Evolutionary conservation across 345 rosid genomes (phyloP).

Genomic region (Orychophragmus violaceus): DNA sequence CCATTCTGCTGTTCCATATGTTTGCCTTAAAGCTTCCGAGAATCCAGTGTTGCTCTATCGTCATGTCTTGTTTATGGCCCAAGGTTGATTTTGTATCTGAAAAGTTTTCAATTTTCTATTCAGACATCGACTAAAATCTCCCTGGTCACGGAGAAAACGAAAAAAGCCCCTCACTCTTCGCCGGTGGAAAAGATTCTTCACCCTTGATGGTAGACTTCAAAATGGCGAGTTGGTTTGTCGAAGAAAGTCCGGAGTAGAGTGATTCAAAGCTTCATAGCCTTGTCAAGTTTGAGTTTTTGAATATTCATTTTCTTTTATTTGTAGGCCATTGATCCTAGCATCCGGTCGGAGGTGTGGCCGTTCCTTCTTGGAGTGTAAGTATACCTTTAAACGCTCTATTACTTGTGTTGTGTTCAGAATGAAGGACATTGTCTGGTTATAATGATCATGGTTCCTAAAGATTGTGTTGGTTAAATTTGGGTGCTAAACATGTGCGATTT

Average conservation of each 20-base stretch:
- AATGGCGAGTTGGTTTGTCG: conserved; percentile 68
- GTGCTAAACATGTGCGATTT: conserved; percentile 56
- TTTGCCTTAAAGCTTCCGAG: background rate
- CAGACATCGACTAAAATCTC: conserved; percentile 74
- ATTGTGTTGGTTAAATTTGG: background rate
- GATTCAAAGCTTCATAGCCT: conserved; percentile 20
- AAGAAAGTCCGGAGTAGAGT: conserved; percentile 91
- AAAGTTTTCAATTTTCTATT: background rate
- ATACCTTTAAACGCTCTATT: background rate
- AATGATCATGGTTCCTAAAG: background rate
- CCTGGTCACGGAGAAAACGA: conserved; percentile 81
- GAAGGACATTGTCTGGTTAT: background rate
- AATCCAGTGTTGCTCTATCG: background rate
- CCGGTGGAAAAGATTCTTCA: conserved; percentile 72
- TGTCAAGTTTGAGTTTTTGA: background rate
- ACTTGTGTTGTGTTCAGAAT: background rate
- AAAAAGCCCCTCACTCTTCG: conserved; percentile 62
- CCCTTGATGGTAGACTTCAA: conserved; percentile 63
- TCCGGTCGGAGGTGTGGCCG: conserved; percentile 93
- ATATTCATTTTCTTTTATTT: conserved; percentile 20
- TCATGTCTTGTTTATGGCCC: background rate
- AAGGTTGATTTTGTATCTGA: background rate
- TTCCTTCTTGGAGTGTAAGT: conserved; percentile 98
- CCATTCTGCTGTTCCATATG: background rate
- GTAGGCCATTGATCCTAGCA: conserved; percentile 87